These are phyloP conservation scores for Penicillium arizonense DNA, from an alignment of 495 filamentous ascomycete species.

Conservation along the genomic window DNA sequence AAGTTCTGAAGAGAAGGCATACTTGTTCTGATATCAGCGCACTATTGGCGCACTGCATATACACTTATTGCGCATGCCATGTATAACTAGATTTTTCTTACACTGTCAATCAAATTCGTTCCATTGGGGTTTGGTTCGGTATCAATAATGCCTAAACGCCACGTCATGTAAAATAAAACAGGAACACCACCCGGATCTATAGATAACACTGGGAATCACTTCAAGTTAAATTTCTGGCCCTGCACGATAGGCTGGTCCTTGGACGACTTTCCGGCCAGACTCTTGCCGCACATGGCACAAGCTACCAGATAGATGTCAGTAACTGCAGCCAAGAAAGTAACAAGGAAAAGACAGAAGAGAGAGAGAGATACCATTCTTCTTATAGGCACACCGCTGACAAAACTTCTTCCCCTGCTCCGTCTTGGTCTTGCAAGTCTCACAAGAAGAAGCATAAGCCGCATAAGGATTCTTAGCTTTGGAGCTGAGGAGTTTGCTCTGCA, in stretches of 20 bases:
- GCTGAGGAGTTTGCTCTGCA: slow-evolving; percentile 65
- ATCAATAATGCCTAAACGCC: slow-evolving; percentile 18
- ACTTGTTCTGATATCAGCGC: slow-evolving; percentile 19
- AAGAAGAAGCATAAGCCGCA: slow-evolving; percentile 62
- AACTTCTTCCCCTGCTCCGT: slow-evolving; percentile 59
- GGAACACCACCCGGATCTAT: not conserved
- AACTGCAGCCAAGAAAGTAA: not conserved
- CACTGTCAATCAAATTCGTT: slow-evolving; percentile 27
- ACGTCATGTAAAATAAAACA: slow-evolving; percentile 11
- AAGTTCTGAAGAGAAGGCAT: slow-evolving; percentile 10
- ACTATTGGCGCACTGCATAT: slow-evolving; percentile 37
- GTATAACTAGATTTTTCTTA: slow-evolving; percentile 46
- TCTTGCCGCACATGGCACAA: slow-evolving; percentile 67
- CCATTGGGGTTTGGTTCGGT: slow-evolving; percentile 5
- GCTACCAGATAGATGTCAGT: slow-evolving; percentile 36
- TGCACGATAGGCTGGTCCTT: slow-evolving; percentile 54
- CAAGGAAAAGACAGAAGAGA: not conserved
- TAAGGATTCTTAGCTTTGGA: slow-evolving; percentile 69
- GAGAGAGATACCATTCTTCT: slow-evolving; percentile 52
- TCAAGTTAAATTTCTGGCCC: slow-evolving; percentile 65
- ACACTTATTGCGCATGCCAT: slow-evolving; percentile 40
- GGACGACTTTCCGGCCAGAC: slow-evolving; percentile 44
- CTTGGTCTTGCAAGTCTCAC: slow-evolving; percentile 63
- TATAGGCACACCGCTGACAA: slow-evolving; percentile 68
- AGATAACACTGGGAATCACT: slow-evolving; percentile 36